Percentiles rank a stretch among this genome's conserved stretches.
These are phyloP conservation scores for Entelexis paramagnoliae DNA, from an alignment of 1,139 yeast genomes.

Conservation along the genomic window DNA sequence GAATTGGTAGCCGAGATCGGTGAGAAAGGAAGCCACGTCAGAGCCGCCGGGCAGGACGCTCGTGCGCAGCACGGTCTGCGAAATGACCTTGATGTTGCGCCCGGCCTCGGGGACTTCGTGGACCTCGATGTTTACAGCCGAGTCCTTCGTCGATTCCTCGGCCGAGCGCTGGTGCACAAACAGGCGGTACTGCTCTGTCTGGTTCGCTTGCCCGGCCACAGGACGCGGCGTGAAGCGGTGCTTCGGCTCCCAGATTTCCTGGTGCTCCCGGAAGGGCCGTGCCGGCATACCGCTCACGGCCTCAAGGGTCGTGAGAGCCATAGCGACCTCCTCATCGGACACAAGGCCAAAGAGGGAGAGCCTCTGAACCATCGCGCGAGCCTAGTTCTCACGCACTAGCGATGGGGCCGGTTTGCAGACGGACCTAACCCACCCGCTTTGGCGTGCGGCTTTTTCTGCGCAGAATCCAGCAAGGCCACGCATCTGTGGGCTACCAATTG, in stretches of 20 bases:
- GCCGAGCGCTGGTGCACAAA: conserved; percentile 12
- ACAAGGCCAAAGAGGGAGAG: conserved; percentile 30
- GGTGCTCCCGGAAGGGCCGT: conserved; percentile 25
- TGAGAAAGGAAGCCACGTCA: conserved; percentile 39
- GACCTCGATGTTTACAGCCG: conserved; percentile 38
- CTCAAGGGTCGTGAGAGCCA: conserved; percentile 30
- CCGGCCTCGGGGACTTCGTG: conserved; percentile 87
- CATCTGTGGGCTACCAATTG: neutral
- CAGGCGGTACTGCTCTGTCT: conserved; percentile 33
- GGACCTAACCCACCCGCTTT: conserved; percentile 1
- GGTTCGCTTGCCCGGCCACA: conserved; percentile 25
- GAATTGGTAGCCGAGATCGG: conserved; percentile 60
- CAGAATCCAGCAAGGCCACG: neutral
- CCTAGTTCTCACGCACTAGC: neutral
- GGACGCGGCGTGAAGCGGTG: conserved; percentile 27
- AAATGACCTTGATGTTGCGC: conserved; percentile 46
- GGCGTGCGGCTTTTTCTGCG: neutral
- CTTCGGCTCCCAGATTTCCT: conserved; percentile 30
- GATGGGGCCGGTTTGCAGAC: neutral
- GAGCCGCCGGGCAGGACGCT: conserved; percentile 36
- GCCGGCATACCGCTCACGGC: conserved; percentile 34
- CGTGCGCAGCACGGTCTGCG: conserved; percentile 54
- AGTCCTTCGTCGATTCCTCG: neutral
- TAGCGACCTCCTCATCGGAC: conserved; percentile 28
- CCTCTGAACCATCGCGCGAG: conserved; percentile 30